These are phyloP conservation scores for Calycina herbarum DNA, from an alignment of 2,329 filamentous ascomycete genomes.

Conservation along the genomic window DNA sequence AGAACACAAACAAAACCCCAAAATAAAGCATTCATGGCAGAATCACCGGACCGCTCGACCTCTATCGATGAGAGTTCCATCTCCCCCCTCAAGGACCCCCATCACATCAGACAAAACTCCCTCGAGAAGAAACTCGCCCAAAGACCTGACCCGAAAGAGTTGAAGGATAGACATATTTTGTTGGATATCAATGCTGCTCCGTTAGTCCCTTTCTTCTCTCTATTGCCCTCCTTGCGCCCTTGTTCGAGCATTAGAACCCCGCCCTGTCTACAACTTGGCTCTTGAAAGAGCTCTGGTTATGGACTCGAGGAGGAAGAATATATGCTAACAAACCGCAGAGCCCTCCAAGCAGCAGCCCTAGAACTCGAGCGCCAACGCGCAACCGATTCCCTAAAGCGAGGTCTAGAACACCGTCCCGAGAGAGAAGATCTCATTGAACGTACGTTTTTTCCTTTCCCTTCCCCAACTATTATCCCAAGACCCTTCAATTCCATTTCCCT, in stretches of 20 bases:
- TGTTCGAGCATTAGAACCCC: not conserved
- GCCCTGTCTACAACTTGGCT: not conserved
- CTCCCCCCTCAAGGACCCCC: conserved; percentile 51
- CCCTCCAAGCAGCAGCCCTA: conserved; percentile 60
- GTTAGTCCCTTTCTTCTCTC: conserved; percentile 42
- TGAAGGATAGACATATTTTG: conserved; percentile 68
- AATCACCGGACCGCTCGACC: conserved; percentile 17
- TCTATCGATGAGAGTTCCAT: conserved; percentile 50
- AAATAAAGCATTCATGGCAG: not conserved
- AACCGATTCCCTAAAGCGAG: conserved; percentile 63
- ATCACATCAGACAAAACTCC: conserved; percentile 61
- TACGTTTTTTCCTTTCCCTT: conserved; percentile 44
- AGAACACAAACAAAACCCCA: not conserved
- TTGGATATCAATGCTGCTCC: conserved; percentile 67
- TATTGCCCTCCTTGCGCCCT: not conserved
- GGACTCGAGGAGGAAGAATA: not conserved
- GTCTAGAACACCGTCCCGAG: conserved; percentile 62
- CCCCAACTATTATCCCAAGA: not conserved
- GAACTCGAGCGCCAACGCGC: conserved; percentile 66
- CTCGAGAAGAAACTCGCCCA: conserved; percentile 71
- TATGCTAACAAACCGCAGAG: conserved; percentile 39
- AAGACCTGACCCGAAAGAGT: conserved; percentile 64
- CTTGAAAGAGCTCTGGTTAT: not conserved
- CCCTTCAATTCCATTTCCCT: not conserved
- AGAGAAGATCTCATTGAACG: conserved; percentile 78